Conservation (phyloP, 2,329 filamentous ascomycete genomes). For the Claviceps digitariae region DNA sequence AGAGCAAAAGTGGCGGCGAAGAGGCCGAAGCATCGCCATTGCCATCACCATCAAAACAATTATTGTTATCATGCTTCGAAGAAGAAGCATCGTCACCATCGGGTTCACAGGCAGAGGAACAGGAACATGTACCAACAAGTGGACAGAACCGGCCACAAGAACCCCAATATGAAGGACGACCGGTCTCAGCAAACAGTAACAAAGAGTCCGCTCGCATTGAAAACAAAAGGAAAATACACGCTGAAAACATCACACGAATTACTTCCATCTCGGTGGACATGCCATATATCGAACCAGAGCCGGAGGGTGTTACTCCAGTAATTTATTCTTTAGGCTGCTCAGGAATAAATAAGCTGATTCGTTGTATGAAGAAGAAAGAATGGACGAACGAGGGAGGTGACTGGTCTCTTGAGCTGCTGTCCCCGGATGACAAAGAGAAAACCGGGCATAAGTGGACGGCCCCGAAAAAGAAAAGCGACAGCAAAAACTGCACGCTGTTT, state of each 20-base stretch:
- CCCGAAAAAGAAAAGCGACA: background rate
- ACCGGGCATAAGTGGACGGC: background rate
- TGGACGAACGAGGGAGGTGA: conserved; percentile 1
- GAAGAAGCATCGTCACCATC: background rate
- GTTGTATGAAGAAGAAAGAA: background rate
- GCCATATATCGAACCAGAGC: conserved; percentile 4
- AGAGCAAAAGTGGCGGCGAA: background rate
- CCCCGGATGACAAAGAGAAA: background rate
- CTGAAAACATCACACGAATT: background rate
- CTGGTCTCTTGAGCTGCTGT: background rate
- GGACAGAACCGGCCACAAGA: background rate
- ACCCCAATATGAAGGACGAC: background rate
- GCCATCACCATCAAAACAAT: too few relatives aligned
- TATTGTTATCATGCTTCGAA: too few relatives aligned
- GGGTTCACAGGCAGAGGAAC: background rate
- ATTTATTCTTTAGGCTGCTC: background rate
- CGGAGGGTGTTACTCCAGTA: background rate
- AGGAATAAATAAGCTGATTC: background rate
- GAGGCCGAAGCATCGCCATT: background rate
- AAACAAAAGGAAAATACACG: background rate
- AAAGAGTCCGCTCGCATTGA: background rate
- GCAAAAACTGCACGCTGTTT: background rate
- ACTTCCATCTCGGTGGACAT: background rate
- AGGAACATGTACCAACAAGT: background rate
- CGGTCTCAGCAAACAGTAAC: too few relatives aligned